These are phyloP conservation scores for Blastobotrys mokoenaii DNA, from an alignment of 805 yeast genomes.

Conservation along the genomic window DNA sequence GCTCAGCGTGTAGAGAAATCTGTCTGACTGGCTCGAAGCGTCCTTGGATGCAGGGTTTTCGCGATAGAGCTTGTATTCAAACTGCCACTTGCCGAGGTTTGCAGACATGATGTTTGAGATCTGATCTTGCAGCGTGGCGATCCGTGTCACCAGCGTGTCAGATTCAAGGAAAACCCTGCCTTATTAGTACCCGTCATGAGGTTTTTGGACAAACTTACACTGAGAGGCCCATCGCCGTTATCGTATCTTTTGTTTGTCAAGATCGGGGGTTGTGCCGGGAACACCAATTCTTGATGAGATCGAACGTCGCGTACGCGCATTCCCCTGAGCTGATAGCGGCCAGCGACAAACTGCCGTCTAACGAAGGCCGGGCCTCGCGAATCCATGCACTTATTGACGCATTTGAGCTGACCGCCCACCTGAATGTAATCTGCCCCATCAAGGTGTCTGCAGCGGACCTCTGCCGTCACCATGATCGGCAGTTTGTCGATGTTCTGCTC, in stretches of 20 bases:
- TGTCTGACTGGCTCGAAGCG: background rate
- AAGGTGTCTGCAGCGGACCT: conserved; percentile 34
- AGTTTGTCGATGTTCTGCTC: conserved; percentile 37
- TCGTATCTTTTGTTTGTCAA: background rate
- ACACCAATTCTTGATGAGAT: conserved; percentile 1
- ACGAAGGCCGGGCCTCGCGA: conserved; percentile 41
- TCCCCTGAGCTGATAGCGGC: conserved; percentile 14
- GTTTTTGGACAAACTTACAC: background rate
- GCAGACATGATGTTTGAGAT: conserved; percentile 61
- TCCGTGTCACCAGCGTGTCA: conserved; percentile 32
- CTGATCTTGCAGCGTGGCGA: conserved; percentile 61
- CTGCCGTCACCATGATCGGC: conserved; percentile 40
- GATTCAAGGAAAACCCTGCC: conserved; percentile 11
- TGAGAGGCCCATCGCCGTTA: background rate
- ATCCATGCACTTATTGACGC: conserved; percentile 37
- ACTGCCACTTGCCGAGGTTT: conserved; percentile 55
- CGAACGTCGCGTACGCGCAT: conserved; percentile 20
- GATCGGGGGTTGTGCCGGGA: too few relatives aligned
- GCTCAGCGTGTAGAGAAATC: conserved; percentile 23
- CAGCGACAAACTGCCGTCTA: conserved; percentile 44
- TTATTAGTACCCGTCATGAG: too few relatives aligned
- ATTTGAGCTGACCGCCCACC: conserved; percentile 29
- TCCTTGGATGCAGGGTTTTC: conserved; percentile 41
- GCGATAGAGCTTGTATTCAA: conserved; percentile 58
- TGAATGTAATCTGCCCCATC: conserved; percentile 21